Base-by-base conservation (phyloP, 441 rosid species). In the Erodium texanum region DNA sequence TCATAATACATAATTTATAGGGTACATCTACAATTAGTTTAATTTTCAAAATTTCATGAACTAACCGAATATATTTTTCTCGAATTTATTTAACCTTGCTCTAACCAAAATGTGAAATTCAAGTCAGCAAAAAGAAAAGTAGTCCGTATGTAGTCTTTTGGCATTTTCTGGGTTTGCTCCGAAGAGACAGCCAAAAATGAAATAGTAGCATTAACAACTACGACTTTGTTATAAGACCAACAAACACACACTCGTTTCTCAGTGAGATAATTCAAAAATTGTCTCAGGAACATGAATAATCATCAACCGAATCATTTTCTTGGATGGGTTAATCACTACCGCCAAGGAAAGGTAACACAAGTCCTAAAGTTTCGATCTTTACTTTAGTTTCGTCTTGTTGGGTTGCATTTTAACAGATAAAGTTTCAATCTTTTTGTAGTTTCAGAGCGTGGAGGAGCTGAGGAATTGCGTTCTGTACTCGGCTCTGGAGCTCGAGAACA, bases 321-420 rank as follows among this genome's bases (percentile, higher is more conserved):
- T 45, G 75, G 50, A 64, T 90, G 83, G 85, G 76, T 81, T 75
- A 41, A 41, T 41, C 82, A 80, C 73, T 85, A 72, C 77, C 80
- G 78, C 82, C 93, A 89, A 52, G 93, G 86, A 66, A 90, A 86
- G 98, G 97, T 93, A 81, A 16, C 19, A 41, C 48, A 41, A 41
- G 48, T 41, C 9, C 9, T 12, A 41, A 41, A 41, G 48, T 41
- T 41, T 7, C 48, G 9, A 41, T 41, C 48, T 41, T 9, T 41
- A 36, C 9, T 41, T 41, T 12, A 41, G 3, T 41, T 9, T 41
- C 48, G 1, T 41, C 48, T 41, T 41, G 12, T 41, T 41, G 48
- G 48, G 48, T 41, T 27, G 29, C 29, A 27, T 27, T 27, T 27
- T 27, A 1, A 27, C 2, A 27, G 2, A 1, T 12, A 41, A 41